Conservation (phyloP, 1,139 yeast species). For the Suhomyces bolitotheri region DNA sequence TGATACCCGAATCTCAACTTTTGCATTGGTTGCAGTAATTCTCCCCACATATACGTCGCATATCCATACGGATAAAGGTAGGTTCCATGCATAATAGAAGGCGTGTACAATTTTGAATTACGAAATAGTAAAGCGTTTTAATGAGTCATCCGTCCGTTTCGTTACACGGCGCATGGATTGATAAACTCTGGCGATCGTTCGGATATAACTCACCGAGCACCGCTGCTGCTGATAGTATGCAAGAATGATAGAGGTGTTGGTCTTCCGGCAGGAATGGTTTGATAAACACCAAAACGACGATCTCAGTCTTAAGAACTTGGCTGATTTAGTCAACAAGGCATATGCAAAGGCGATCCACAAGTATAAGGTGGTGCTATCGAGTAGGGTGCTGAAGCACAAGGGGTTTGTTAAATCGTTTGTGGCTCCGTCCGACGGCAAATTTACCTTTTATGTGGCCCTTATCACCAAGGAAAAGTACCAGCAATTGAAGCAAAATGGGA, state of each 20-base stretch:
- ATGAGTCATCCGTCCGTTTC: too few relatives aligned
- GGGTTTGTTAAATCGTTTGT: conserved; percentile 23
- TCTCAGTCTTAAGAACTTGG: conserved; percentile 17
- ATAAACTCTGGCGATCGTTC: too few relatives aligned
- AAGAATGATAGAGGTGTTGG: conserved; percentile 3
- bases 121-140: too few relatives aligned
- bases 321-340: conserved; percentile 44
- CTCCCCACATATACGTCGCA: too few relatives aligned
- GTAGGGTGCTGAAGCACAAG: conserved; percentile 36
- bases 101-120: too few relatives aligned
- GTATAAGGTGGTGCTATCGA: conserved; percentile 43
- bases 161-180: too few relatives aligned
- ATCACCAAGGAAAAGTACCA: conserved; percentile 23
- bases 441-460: conserved; percentile 28
- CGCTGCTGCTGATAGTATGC: too few relatives aligned
- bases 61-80: too few relatives aligned
- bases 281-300: conserved; percentile 1
- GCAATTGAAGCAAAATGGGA: not conserved
- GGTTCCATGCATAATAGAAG: too few relatives aligned
- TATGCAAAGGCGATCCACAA: conserved; percentile 48
- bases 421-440: conserved; percentile 25
- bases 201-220: too few relatives aligned
- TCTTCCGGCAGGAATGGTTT: conserved; percentile 2
- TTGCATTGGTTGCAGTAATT: too few relatives aligned
- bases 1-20: too few relatives aligned